Base-by-base conservation (phyloP, 345 rosid species). In the Hypericum androsaemum region DNA sequence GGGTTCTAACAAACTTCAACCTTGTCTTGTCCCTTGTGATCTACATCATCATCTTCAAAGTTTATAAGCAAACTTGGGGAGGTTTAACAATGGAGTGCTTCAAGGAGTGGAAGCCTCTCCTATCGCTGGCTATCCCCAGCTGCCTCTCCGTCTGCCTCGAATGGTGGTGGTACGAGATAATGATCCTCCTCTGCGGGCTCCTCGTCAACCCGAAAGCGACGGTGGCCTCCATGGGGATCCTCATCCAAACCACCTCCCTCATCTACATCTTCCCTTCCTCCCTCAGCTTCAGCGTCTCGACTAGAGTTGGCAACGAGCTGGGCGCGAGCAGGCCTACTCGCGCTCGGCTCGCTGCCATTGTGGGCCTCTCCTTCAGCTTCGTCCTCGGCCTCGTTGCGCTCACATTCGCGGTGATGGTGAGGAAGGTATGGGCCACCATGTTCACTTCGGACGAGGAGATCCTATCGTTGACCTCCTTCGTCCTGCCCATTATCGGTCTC, bases 101-200 rank as follows among this genome's bases (percentile, higher is more conserved):
- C 1, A 73, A 47, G 55, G 84, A 77, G 10, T 86, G 95, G 88
- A 66, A 62, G 65, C 47, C 67, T 42, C 62, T 88, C 14, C 41
- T 79, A 52, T 74, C 63, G 41, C 41, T 83, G 73, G 76, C 97
- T 0, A 67, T 89, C 51, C 97, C 97, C 14, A 86, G 95, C 65
- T 89, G 95, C 59, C 62, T 86, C 36, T 89, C 97, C 0, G 95
- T 89, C 38, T 89, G 95, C 68, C 70, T 89, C 9, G 97, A 89
- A 71, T 89, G 97, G 95, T 89, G 97, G 97, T 88, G 97, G 95
- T 88, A 88, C 10, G 97, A 88, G 51, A 83, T 86, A 70, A 89
- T 89, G 95, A 86, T 81, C 47, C 55, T 86, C 59, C 71, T 89
- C 0, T 83, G 95, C 57, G 97, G 97, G 5, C 44, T 83, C 52